phyloP scores from a whole-genome alignment of 805 yeast genomes.

The Starmerella vitae region DNA sequence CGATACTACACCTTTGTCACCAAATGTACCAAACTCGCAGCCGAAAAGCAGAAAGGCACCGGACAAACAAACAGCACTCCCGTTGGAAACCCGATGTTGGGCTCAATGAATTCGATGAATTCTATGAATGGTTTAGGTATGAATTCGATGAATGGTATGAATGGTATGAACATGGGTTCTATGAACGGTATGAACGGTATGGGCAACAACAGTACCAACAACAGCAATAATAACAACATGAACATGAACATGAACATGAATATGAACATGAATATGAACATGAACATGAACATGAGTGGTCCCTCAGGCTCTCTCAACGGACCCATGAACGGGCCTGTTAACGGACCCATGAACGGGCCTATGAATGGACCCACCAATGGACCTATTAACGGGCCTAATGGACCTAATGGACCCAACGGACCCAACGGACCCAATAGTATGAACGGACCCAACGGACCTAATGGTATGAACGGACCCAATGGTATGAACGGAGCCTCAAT shows the following conservation, averaged over 20 bases:
- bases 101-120: background rate
- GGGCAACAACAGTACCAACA: background rate
- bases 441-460: too few relatives aligned
- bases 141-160: background rate
- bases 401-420: background rate
- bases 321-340: background rate
- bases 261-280: background rate
- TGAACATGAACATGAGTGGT: background rate
- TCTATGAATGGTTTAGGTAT: background rate
- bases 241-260: background rate
- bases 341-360: background rate
- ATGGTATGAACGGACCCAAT: background rate
- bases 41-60: slow-evolving; percentile 5
- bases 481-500: background rate
- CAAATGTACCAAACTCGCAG: slow-evolving; percentile 27
- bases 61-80: background rate
- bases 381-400: background rate
- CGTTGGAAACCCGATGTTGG: background rate
- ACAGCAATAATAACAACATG: background rate
- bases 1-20: slow-evolving; percentile 63
- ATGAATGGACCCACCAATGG: background rate
- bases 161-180: background rate
- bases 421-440: background rate
- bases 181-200: background rate
- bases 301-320: background rate